A percentile compares a stretch with the other conserved stretches of the same genome.
These are phyloP conservation scores for Salvia rosmarinus DNA, from an alignment of 257 asterid genomes.

Conservation along the genomic window DNA sequence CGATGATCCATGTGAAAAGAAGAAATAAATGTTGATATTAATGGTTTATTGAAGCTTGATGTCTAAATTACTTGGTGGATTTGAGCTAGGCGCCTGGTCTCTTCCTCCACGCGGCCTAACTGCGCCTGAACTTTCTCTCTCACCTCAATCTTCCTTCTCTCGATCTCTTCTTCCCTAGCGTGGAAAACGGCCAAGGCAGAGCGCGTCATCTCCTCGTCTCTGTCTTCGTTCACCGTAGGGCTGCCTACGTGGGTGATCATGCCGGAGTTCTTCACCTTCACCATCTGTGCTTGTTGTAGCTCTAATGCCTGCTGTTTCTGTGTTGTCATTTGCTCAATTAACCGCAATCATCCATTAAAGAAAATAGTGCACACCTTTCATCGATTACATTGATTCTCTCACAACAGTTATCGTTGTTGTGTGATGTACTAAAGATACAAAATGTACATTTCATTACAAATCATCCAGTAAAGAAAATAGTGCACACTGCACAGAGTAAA, in stretches of 20 bases:
- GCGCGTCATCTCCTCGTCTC: slow-evolving; percentile 77
- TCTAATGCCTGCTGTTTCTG: slow-evolving; percentile 52
- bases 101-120: slow-evolving; percentile 84
- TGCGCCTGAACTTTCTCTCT: slow-evolving; percentile 70
- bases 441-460: too few relatives aligned
- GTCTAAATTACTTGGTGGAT: slow-evolving; percentile 67
- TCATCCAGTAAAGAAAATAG: too few relatives aligned
- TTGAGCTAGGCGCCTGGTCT: slow-evolving; percentile 73
- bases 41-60: too few relatives aligned
- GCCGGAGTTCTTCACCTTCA: slow-evolving; percentile 56
- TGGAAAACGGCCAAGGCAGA: slow-evolving; percentile 74
- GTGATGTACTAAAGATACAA: too few relatives aligned
- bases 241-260: slow-evolving; percentile 48
- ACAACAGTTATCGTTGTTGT: too few relatives aligned
- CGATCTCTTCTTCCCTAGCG: slow-evolving; percentile 86
- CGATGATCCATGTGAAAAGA: background rate
- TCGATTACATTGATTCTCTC: too few relatives aligned
- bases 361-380: too few relatives aligned
- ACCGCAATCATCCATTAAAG: too few relatives aligned
- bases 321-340: slow-evolving; percentile 45
- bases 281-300: slow-evolving; percentile 43
- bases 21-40: too few relatives aligned
- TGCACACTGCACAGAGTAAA: too few relatives aligned
- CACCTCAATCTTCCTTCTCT: slow-evolving; percentile 65
- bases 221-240: slow-evolving; percentile 58